phyloP scores from a whole-genome alignment of 352 stramenopile species.

The Phytophthora hybrid region DNA sequence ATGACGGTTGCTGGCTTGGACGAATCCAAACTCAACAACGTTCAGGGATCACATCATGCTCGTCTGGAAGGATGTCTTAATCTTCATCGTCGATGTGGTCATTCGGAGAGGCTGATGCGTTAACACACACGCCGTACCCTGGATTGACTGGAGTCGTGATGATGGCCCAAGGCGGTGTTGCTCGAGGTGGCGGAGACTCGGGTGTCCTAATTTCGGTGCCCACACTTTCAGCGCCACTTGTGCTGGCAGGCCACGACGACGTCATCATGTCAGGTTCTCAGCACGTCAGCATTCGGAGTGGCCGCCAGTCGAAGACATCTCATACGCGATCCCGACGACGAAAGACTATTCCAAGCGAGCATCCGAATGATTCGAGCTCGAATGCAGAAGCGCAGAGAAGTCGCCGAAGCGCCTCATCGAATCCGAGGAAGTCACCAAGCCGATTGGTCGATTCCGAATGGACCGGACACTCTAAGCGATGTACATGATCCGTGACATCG shows the following conservation, averaged over 20 bases:
- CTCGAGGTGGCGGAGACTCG: background rate
- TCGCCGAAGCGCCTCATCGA: too few species aligned
- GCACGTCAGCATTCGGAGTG: background rate
- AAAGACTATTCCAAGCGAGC: background rate
- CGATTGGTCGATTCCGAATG: background rate
- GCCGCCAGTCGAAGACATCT: background rate
- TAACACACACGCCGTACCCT: background rate
- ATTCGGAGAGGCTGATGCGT: background rate
- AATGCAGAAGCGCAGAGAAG: background rate
- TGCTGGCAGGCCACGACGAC: background rate
- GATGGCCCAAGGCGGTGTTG: background rate
- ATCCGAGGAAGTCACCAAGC: too few species aligned
- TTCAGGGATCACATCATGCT: background rate
- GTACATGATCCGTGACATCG: background rate
- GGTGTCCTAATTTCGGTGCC: background rate
- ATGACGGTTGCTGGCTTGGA: background rate
- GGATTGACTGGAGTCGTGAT: background rate
- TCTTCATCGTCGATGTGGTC: slow-evolving; percentile 10
- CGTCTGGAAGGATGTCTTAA: background rate
- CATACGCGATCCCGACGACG: background rate
- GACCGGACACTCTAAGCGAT: background rate
- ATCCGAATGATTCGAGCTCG: background rate
- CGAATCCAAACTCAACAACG: background rate
- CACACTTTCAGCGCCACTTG: background rate
- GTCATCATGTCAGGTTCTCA: slow-evolving; percentile 6